These are phyloP conservation scores for Sophora flavescens DNA, from an alignment of 306 rosid species.

Conservation along the genomic window DNA sequence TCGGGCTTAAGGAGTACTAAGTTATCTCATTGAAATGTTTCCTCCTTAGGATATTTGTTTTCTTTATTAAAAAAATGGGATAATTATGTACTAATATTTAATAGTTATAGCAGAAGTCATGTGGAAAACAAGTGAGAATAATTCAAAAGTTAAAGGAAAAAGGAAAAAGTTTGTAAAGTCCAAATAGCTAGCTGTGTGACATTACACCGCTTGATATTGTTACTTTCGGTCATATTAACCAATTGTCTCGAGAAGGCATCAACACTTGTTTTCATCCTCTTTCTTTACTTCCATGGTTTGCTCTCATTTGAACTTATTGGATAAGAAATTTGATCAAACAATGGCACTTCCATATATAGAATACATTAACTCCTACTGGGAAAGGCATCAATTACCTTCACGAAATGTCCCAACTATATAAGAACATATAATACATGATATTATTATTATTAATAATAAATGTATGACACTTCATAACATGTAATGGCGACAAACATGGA, in stretches of 20 bases:
- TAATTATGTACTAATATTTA: not conserved
- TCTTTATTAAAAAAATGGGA: not conserved
- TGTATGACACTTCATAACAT: not conserved
- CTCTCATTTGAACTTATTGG: not conserved
- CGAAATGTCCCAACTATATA: conserved; percentile 30
- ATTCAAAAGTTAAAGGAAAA: not conserved
- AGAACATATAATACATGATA: not conserved
- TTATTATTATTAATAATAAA: too few relatives aligned
- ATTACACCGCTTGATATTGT: conserved; percentile 11
- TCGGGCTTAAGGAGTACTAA: not conserved
- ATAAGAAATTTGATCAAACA: not conserved
- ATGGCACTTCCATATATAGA: conserved; percentile 28
- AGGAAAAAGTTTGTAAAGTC: not conserved
- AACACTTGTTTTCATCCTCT: not conserved
- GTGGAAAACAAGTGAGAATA: not conserved
- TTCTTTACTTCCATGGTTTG: not conserved
- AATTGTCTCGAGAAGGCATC: not conserved
- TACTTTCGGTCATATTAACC: conserved; percentile 3
- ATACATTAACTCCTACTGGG: not conserved
- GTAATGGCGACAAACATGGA: conserved; percentile 19
- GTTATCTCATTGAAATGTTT: not conserved
- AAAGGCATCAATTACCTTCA: conserved; percentile 24
- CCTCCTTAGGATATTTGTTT: not conserved
- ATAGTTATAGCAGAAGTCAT: not conserved
- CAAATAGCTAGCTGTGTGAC: not conserved